Evolutionary conservation across 352 stramenopile genomes (phyloP).

Genomic region (Pilasporangium apinafurcum): DNA sequence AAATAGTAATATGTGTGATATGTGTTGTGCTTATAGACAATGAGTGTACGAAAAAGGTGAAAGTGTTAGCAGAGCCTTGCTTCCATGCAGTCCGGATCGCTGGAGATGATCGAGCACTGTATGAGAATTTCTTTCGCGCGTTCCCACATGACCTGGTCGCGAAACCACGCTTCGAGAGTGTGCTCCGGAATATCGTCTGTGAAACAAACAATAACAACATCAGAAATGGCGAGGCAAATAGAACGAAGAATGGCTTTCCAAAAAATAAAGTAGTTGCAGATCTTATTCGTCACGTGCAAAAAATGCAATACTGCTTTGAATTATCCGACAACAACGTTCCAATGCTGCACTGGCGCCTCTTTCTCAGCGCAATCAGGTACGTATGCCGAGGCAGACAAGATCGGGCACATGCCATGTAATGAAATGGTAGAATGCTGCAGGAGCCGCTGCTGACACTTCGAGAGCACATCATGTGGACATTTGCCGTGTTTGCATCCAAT

Average conservation of each 20-base stretch:
- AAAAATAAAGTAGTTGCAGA: too few relatives aligned
- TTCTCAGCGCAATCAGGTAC: conserved; percentile 52
- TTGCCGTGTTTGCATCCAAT: conserved; percentile 44
- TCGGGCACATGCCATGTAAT: neutral
- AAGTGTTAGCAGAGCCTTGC: conserved; percentile 23
- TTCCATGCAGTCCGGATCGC: conserved; percentile 48
- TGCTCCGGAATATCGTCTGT: conserved; percentile 52
- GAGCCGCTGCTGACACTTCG: conserved; percentile 44
- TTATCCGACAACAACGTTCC: conserved; percentile 35
- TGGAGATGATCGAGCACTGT: conserved; percentile 55
- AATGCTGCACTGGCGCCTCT: conserved; percentile 60
- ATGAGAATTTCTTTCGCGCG: conserved; percentile 61
- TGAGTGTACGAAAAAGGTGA: too few relatives aligned
- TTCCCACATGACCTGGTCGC: conserved; percentile 64
- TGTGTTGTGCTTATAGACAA: conserved; percentile 4
- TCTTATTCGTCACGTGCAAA: conserved; percentile 50
- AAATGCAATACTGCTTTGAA: conserved; percentile 59
- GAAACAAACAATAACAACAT: conserved; percentile 23
- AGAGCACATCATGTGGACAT: conserved; percentile 53
- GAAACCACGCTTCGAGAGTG: conserved; percentile 58
- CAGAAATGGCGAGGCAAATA: conserved; percentile 12
- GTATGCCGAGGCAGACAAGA: neutral
- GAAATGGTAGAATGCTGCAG: conserved; percentile 30
- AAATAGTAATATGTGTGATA: neutral
- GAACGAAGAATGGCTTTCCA: too few relatives aligned